Percentiles rank a stretch among this genome's conserved stretches.
Evolutionary conservation across 768 basidiomycete genomes (phyloP).

Genomic region (Cystobasidium ongulense): DNA sequence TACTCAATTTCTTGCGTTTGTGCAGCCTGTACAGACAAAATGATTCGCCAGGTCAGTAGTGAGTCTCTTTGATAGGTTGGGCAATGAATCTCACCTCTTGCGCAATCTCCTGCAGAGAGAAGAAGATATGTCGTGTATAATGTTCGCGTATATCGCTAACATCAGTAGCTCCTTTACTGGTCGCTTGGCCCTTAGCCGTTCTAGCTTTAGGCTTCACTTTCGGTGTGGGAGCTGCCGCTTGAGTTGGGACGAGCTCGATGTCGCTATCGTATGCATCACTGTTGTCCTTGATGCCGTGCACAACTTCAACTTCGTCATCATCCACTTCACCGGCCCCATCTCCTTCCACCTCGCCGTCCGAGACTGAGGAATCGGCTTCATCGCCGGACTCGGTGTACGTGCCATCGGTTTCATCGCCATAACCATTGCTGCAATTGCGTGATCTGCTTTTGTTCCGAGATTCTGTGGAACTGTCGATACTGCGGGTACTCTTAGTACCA

Average conservation of each 20-base stretch:
- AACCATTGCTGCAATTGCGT: not conserved
- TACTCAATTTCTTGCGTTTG: not conserved
- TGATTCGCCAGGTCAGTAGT: no score
- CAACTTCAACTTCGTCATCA: constrained; percentile 1
- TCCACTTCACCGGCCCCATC: constrained; percentile 8
- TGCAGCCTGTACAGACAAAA: no score
- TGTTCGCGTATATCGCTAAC: not conserved
- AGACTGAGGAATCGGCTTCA: not conserved
- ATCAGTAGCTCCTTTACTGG: not conserved
- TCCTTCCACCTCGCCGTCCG: not conserved
- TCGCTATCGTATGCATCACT: not conserved
- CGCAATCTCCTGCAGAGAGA: not conserved
- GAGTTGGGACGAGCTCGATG: not conserved
- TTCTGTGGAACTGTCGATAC: not conserved
- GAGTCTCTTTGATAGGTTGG: not conserved
- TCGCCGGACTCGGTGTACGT: not conserved
- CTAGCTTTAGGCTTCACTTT: not conserved
- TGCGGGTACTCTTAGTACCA: not conserved
- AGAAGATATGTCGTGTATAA: not conserved
- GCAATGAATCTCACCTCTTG: not conserved
- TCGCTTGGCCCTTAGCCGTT: not conserved
- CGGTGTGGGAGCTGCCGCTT: not conserved
- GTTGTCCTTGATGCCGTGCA: not conserved
- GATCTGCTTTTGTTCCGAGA: not conserved
- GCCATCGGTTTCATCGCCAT: not conserved